Evolutionary conservation across 768 basidiomycete species (phyloP), one percentile per base, ranked within the genome.

Genomic region (Podaxis sp.): DNA sequence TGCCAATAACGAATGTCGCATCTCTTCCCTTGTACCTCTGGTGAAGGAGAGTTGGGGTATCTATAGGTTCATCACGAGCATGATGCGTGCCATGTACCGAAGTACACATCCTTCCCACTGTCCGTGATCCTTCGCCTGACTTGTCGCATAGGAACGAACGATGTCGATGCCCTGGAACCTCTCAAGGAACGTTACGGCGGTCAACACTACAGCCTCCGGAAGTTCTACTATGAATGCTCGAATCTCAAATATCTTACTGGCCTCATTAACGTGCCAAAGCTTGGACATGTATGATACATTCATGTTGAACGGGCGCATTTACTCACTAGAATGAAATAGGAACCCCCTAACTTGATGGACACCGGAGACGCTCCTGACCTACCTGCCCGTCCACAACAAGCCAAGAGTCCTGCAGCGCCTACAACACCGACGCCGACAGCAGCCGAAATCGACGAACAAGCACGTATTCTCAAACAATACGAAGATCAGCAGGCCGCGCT

Each of bases 21-120:
- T 99, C 64, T 96, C 96, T 38, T 82, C 97, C 2, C 79, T 99
- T 53, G 97, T 99, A 2, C 96, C 97, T 24, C 83, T 98, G 12
- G 97, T 99, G 59, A 99, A 99, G 76, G 97, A 99, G 77, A 96
- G 94, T 69, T 99, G 96, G 88, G 96, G 96, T 40, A 99, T 99
- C 63, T 99, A 99, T 76, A 86, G 94, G 52, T 99, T 99, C 77
- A 96, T 99, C 72, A 99, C 96, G 9, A 96, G 93, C 77, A 99
- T 99, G 97, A 79, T 99, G 73, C 84, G 97, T 26, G 97, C 97
- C 1, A 93, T 99, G 91, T 93, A 96, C 72, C 82, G 97, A 78
- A 80, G 96, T 96, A 71, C 72, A 86, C 63, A 39, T 12, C 33
- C 28, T 51, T 33, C 22, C 55, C 46, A 33, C 19, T 44, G 51